These are phyloP conservation scores for Coemansia sp. DNA, from an alignment of 192 early-diverging fungal genomes.

Conservation along the genomic window DNA sequence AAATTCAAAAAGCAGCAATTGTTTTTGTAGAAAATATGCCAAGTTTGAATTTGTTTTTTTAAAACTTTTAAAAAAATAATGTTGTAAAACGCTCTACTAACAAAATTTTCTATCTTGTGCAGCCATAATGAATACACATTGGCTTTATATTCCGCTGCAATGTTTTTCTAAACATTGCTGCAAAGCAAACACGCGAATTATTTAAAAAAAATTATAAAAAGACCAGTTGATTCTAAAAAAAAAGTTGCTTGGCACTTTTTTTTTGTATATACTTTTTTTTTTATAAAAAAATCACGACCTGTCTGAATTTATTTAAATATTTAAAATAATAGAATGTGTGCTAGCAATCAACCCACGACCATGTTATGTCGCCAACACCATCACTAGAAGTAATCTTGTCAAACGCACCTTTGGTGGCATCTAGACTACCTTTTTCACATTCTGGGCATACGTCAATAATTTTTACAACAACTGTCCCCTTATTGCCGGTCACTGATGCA, in stretches of 20 bases:
- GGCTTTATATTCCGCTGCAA: neutral
- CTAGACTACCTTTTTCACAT: conserved; percentile 44
- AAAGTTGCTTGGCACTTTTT: neutral
- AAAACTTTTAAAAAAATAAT: too few relatives aligned
- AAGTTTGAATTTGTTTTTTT: too few relatives aligned
- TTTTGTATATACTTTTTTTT: neutral
- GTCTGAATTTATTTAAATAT: neutral
- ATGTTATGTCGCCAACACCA: conserved; percentile 28
- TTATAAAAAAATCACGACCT: neutral
- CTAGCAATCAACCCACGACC: conserved; percentile 38
- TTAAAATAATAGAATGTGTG: neutral
- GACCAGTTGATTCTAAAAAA: neutral
- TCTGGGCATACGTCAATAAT: conserved; percentile 55
- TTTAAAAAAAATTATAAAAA: neutral
- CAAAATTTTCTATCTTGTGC: too few relatives aligned
- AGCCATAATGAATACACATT: neutral
- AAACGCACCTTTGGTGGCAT: conserved; percentile 54
- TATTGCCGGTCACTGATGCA: conserved; percentile 49
- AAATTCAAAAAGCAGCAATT: too few relatives aligned
- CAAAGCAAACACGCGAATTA: neutral
- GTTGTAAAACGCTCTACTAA: neutral
- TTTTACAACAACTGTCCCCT: conserved; percentile 49
- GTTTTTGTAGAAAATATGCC: too few relatives aligned
- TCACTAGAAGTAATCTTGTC: conserved; percentile 25
- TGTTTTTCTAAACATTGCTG: neutral